Evolutionary conservation across 2,329 filamentous ascomycete species (phyloP).

Genomic region (Epichloe gansuensis): DNA sequence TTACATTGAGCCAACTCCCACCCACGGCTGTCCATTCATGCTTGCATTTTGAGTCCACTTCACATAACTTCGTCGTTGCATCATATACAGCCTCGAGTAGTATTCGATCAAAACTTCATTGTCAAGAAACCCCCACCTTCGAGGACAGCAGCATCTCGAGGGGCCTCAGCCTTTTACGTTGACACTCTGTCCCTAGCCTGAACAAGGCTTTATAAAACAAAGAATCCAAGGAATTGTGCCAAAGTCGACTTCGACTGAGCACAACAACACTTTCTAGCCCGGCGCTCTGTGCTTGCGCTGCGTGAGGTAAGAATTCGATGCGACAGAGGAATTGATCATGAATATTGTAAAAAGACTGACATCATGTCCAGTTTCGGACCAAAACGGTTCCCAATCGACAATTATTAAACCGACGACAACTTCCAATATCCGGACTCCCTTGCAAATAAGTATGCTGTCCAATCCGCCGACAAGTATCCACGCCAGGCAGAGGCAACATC

Average conservation of each 20-base stretch:
- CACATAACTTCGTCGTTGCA: conserved; percentile 8
- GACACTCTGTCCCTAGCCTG: conserved; percentile 15
- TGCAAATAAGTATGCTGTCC: conserved; percentile 64
- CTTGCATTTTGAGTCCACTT: conserved; percentile 14
- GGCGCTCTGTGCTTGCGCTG: conserved; percentile 72
- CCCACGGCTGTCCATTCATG: conserved; percentile 11
- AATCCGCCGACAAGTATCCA: conserved; percentile 60
- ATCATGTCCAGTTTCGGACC: conserved; percentile 28
- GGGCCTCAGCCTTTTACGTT: conserved; percentile 11
- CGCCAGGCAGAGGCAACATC: conserved; percentile 44
- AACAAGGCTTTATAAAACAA: conserved; percentile 17
- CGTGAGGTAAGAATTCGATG: conserved; percentile 50
- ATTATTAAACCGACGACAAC: conserved; percentile 37
- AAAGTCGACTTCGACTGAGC: conserved; percentile 36
- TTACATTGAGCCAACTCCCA: conserved; percentile 13
- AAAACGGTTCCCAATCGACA: conserved; percentile 37
- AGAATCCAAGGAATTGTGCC: conserved; percentile 9
- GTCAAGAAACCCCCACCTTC: conserved; percentile 8
- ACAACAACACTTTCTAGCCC: conserved; percentile 42
- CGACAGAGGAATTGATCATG: background rate
- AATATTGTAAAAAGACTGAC: conserved; percentile 2
- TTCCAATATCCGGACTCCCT: conserved; percentile 51
- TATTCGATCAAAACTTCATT: background rate
- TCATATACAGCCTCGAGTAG: conserved; percentile 3
- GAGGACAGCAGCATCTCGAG: conserved; percentile 8